phyloP scores from a whole-genome alignment of 1,284 basidiomycete genomes.

The Cryptococcus hybrid region DNA sequence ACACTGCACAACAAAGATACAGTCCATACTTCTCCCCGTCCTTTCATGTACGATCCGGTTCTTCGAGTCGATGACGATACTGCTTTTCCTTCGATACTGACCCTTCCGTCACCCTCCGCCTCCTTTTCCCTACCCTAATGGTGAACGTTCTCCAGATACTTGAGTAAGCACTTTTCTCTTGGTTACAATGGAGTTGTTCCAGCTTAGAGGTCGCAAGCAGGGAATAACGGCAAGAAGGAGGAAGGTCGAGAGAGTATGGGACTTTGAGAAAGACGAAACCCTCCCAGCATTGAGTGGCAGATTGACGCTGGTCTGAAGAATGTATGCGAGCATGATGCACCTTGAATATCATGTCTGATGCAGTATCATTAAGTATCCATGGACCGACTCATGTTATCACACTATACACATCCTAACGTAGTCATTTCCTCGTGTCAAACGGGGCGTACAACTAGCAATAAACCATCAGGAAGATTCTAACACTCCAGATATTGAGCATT shows the following conservation, averaged over 20 bases:
- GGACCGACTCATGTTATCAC: too few relatives aligned
- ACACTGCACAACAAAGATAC: too few relatives aligned
- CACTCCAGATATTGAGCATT: too few relatives aligned
- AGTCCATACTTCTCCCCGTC: neutral
- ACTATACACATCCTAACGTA: too few relatives aligned
- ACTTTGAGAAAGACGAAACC: neutral
- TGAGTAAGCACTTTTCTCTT: neutral
- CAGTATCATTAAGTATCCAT: too few relatives aligned
- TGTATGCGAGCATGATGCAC: neutral
- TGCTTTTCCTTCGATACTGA: neutral
- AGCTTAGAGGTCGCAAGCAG: neutral
- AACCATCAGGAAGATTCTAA: too few relatives aligned
- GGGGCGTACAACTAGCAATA: too few relatives aligned
- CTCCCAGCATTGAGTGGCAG: neutral
- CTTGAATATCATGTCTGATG: too few relatives aligned
- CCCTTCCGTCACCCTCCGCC: neutral
- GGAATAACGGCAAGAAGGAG: neutral
- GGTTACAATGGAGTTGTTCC: neutral
- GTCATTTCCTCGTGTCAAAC: too few relatives aligned
- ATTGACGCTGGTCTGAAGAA: neutral
- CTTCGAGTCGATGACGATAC: constrained; percentile 17
- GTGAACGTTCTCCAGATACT: neutral
- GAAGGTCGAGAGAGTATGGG: neutral
- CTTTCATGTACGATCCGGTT: constrained; percentile 1
- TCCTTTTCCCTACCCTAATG: neutral